Conservation (phyloP, 1,284 basidiomycete genomes). For the Malassezia slooffiae region DNA sequence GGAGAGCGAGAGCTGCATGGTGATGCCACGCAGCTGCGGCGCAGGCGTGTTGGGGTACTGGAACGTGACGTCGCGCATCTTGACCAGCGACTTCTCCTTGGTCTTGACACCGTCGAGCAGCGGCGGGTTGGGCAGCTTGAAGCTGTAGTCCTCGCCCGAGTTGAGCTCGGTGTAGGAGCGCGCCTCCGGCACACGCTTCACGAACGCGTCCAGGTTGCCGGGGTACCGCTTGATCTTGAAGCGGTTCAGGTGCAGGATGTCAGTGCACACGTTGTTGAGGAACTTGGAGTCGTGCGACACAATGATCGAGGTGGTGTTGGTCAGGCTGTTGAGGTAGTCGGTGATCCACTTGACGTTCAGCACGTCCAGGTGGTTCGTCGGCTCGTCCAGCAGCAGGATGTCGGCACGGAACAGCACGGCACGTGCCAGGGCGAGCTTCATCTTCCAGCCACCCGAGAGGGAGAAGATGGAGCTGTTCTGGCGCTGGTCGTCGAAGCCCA, state of each 20-base stretch:
- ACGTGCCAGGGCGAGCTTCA: slow-evolving; percentile 47
- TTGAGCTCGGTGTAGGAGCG: slow-evolving; percentile 44
- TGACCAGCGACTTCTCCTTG: slow-evolving; percentile 47
- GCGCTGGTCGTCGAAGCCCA: slow-evolving; percentile 45
- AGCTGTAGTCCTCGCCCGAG: slow-evolving; percentile 46
- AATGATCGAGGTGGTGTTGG: slow-evolving; percentile 43
- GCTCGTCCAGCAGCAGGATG: slow-evolving; percentile 46
- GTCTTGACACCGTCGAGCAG: slow-evolving; percentile 47
- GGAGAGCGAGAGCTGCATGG: slow-evolving; percentile 46
- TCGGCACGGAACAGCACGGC: slow-evolving; percentile 47
- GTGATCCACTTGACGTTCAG: slow-evolving; percentile 47
- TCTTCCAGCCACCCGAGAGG: slow-evolving; percentile 47
- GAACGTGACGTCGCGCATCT: slow-evolving; percentile 46
- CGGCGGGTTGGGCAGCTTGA: slow-evolving; percentile 47
- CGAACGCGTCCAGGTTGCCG: slow-evolving; percentile 45
- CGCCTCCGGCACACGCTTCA: slow-evolving; percentile 46
- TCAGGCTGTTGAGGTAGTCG: slow-evolving; percentile 39
- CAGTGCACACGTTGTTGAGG: slow-evolving; percentile 46
- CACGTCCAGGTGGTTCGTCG: slow-evolving; percentile 47
- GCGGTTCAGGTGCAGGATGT: slow-evolving; percentile 47
- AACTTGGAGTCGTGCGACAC: slow-evolving; percentile 47
- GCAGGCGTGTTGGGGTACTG: slow-evolving; percentile 44
- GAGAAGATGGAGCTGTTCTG: slow-evolving; percentile 44
- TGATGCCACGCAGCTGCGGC: slow-evolving; percentile 44
- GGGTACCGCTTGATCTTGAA: slow-evolving; percentile 48